Base-by-base conservation (phyloP, 805 yeast genomes). In the Myxozyma kluyveri region DNA sequence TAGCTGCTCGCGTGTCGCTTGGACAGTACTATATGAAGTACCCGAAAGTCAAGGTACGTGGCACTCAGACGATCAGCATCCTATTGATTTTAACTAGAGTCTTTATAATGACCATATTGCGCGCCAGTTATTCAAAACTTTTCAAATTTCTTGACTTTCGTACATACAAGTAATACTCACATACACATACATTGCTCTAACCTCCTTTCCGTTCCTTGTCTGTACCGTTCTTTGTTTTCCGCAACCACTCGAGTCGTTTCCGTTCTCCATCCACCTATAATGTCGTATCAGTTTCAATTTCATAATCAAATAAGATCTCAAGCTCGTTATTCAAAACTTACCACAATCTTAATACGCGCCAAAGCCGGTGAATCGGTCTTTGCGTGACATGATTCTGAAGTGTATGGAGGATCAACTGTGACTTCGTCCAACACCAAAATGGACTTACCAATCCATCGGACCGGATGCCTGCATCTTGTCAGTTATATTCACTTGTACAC, bases 341-440 rank as follows among this genome's bases (percentile, higher is more conserved):
- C 78, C 48, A 80, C 72, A 59, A 74, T 77, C 58, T 72, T 72
- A 9, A 82, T 73, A 47, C 74, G 62, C 3, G 61, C 63, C 24
- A 74, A 61, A 2, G 79, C 75, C 39, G 62, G 63, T 4, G 67
- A 59, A 29, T 61, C 60, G 26, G 69, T 61, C 41, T 62, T 66
- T 3, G 66, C 61, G n/a, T 42, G 47, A 42, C 71, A 68, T 23
- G 60, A 39, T 18, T 63, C 64, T 0, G 71, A 56, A 17, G 66
- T 66, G 52, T 76, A 77, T 24, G 81, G 81, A 7, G 76, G 71
- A 26, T 65, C 69, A 12, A 77, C 68, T 46, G 67, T 64, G 10
- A 77, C 77, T 52, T 75, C 79, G 55, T 74, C 79, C 39, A 77
- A 60, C 2, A 76, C 75, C 6, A 77, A 60, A 39, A 77, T 77